Evolutionary conservation across 495 filamentous ascomycete species (phyloP), one percentile per base, ranked within the genome.

Genomic region (Letharia lupina): DNA sequence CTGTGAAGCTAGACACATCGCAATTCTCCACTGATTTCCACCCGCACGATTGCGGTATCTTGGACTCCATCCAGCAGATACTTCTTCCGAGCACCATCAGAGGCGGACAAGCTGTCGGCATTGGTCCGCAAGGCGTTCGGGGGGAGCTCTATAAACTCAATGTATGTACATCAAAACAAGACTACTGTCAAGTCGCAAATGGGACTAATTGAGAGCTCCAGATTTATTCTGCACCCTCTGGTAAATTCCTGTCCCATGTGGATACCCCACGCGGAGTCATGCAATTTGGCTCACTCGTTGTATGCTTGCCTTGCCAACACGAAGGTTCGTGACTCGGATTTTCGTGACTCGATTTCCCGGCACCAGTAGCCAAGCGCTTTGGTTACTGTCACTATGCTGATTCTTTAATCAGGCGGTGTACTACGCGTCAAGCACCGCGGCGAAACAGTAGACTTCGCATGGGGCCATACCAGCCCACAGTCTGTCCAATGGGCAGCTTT

Each of bases 401-500:
- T 50, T 23, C 8, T 23, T 23, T 5, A 10, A 23, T 10, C 48
- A 28, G 48, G 31, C 7, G 52, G 31, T 18, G 31, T 18, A 4
- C 13, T 56, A 33, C 28, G 15, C 3, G 52, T 56, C 13, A 56
- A 37, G 31, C 31, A 37, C 31, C 52, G 31, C 5, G 28, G 28
- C 15, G 31, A 35, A 35, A 35, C 2, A 8, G 13, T 16, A 9
- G 52, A 56, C 13, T 56, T 31, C 23, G 28, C 9, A 11, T 54
- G 50, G 50, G 50, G 28, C 12, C 1, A 54, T 76, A 82, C 68
- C 62, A 70, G 7, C 70, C 69, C 12, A 50, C 77, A 45, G 65
- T 16, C 67, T 1, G 76, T 86, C 59, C 71, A 81, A 31, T 87
- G 83, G 84, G 82, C 80, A 0, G 84, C 84, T 2, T 87, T 87